A percentile compares a stretch with the other conserved stretches of the same genome.
Conservation (phyloP, 1,284 basidiomycete genomes). For the Thelephora terrestris region DNA sequence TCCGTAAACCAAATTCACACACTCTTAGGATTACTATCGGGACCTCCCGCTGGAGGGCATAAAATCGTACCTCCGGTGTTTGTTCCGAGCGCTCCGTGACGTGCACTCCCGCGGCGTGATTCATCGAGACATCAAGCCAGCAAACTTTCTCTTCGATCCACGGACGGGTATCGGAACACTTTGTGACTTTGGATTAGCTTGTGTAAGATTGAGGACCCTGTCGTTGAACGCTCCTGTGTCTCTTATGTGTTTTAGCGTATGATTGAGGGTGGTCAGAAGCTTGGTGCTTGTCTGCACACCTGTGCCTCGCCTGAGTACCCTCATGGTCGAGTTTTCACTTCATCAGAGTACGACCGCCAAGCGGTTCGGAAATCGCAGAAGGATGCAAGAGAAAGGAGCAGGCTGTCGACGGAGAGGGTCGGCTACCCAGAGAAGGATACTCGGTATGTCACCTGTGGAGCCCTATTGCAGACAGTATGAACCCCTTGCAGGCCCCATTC, state of each 20-base stretch:
- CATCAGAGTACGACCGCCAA: conserved; percentile 31
- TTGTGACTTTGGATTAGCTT: conserved; percentile 94
- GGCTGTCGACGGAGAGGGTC: conserved; percentile 50
- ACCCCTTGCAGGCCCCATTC: conserved; percentile 53
- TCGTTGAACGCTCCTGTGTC: neutral
- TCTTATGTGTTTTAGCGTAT: conserved; percentile 36
- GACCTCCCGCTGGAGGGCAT: conserved; percentile 64
- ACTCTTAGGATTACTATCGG: conserved; percentile 62
- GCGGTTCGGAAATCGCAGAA: conserved; percentile 42
- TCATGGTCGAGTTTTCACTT: conserved; percentile 48
- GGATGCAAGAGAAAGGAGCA: conserved; percentile 53
- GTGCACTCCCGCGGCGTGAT: conserved; percentile 86
- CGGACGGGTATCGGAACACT: conserved; percentile 77
- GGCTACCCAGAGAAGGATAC: conserved; percentile 66
- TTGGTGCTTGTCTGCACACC: conserved; percentile 67
- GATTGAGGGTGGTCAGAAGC: conserved; percentile 31
- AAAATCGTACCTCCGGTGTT: conserved; percentile 83
- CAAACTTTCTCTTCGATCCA: conserved; percentile 95
- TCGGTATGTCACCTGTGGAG: conserved; percentile 28
- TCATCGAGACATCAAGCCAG: conserved; percentile 97
- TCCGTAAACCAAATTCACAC: conserved; percentile 6
- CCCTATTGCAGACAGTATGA: conserved; percentile 2
- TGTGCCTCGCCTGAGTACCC: conserved; percentile 47
- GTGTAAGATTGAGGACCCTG: conserved; percentile 38
- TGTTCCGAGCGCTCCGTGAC: conserved; percentile 85